Conservation (phyloP, 1,284 basidiomycete species). For the Cryptococcus jaspeensis region DNA sequence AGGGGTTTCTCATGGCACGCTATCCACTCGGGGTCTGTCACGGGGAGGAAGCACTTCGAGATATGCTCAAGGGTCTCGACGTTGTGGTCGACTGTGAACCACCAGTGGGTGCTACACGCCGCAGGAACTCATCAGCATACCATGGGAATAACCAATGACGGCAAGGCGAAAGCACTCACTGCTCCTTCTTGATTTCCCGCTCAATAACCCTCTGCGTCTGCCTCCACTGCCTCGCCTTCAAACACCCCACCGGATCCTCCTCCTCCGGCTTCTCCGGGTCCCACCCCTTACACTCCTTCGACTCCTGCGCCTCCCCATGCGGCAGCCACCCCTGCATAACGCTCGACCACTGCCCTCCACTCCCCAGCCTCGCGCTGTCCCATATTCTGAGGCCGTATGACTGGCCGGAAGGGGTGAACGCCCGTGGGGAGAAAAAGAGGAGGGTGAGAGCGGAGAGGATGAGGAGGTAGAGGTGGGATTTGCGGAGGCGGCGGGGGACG, state of each 20-base stretch:
- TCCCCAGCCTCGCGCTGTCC: too few relatives aligned
- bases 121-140: neutral
- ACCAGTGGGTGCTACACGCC: constrained; percentile 23
- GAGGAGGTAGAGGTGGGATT: too few relatives aligned
- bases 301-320: neutral
- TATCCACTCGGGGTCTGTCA: constrained; percentile 14
- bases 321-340: neutral
- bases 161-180: constrained; percentile 19
- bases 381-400: too few relatives aligned
- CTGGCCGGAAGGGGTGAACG: too few relatives aligned
- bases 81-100: constrained; percentile 27
- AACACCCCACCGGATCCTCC: constrained; percentile 29
- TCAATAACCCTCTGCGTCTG: constrained; percentile 32
- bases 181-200: constrained; percentile 24
- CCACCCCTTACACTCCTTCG: constrained; percentile 25
- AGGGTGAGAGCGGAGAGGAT: too few relatives aligned
- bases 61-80: constrained; percentile 22
- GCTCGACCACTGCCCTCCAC: too few relatives aligned
- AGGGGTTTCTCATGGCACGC: constrained; percentile 35
- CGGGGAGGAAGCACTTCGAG: constrained; percentile 31
- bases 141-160: neutral
- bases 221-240: constrained; percentile 37
- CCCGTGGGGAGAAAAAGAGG: too few relatives aligned
- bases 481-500: too few relatives aligned
- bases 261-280: constrained; percentile 16